Evolutionary conservation across 768 basidiomycete species (phyloP).

Genomic region (Mycena polygramma): DNA sequence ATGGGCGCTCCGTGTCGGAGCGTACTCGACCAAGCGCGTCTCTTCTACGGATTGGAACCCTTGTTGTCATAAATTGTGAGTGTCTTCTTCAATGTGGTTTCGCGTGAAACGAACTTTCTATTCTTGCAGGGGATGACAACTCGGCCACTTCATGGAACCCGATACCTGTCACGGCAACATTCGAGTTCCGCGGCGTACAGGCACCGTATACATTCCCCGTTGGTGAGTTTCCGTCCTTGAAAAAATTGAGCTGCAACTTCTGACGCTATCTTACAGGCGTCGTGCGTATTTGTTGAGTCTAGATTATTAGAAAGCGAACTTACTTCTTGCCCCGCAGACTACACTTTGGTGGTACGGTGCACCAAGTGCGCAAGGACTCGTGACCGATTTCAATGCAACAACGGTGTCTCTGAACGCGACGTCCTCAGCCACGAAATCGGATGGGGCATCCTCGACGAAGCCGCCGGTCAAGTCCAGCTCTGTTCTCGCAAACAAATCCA

Average conservation of each 20-base stretch:
- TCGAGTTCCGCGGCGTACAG: constrained; percentile 76
- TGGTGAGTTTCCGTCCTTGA: constrained; percentile 48
- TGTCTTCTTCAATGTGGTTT: not conserved
- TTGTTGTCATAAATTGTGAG: constrained; percentile 82
- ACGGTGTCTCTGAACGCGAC: not conserved
- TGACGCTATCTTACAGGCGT: constrained; percentile 3
- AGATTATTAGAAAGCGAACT: not conserved
- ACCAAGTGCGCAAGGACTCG: constrained; percentile 26
- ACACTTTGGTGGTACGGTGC: constrained; percentile 32
- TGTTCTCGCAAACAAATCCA: no score
- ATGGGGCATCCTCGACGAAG: no score
- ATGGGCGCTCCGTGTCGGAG: constrained; percentile 74
- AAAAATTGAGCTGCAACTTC: not conserved
- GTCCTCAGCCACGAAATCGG: no score
- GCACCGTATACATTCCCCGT: constrained; percentile 85
- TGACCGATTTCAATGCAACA: not conserved
- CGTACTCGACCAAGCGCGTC: constrained; percentile 72
- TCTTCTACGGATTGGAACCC: constrained; percentile 68
- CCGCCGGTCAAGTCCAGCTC: no score
- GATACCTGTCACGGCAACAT: constrained; percentile 67
- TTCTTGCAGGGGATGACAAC: constrained; percentile 63
- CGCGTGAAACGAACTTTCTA: not conserved
- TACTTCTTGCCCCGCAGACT: not conserved
- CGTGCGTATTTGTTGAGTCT: not conserved
- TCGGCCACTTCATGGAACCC: constrained; percentile 65